phyloP scores from a whole-genome alignment of 495 filamentous ascomycete species.

The Pyrenula aspistea region DNA sequence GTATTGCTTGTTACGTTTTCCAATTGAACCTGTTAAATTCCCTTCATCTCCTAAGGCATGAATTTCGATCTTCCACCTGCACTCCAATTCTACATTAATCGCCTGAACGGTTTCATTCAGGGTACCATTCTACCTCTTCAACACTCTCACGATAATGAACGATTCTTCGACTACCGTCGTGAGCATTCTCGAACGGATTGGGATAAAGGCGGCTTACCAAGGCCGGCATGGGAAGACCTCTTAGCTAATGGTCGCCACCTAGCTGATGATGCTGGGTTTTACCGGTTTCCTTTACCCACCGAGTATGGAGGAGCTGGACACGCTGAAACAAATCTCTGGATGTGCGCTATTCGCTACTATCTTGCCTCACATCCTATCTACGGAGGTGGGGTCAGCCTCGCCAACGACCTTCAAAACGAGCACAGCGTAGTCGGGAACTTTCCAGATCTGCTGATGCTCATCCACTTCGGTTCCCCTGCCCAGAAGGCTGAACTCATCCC shows the following conservation, averaged over 20 bases:
- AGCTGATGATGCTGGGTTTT: slow-evolving; percentile 44
- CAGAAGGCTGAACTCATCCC: slow-evolving; percentile 38
- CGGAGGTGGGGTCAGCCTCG: slow-evolving; percentile 37
- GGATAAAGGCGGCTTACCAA: slow-evolving; percentile 38
- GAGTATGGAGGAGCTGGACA: slow-evolving; percentile 37
- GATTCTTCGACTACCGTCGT: slow-evolving; percentile 50
- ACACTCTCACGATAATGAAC: slow-evolving; percentile 36
- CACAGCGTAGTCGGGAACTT: slow-evolving; percentile 48
- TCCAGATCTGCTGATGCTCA: slow-evolving; percentile 44
- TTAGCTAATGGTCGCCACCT: slow-evolving; percentile 26
- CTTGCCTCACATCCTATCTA: slow-evolving; percentile 33
- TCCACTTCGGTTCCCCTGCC: slow-evolving; percentile 36
- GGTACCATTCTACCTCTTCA: slow-evolving; percentile 38
- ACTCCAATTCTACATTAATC: slow-evolving; percentile 28
- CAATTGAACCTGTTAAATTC: background rate
- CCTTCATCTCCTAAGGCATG: slow-evolving; percentile 21
- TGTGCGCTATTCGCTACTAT: slow-evolving; percentile 46
- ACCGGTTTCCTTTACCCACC: slow-evolving; percentile 38
- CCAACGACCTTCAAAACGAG: slow-evolving; percentile 52
- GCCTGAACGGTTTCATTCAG: slow-evolving; percentile 43
- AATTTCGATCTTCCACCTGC: slow-evolving; percentile 41
- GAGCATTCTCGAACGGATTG: slow-evolving; percentile 45
- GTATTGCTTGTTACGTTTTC: too few species aligned
- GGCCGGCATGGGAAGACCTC: slow-evolving; percentile 41
- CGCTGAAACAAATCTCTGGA: slow-evolving; percentile 41